Percentiles rank a stretch among this genome's conserved stretches.
These are phyloP conservation scores for Onygena corvina DNA, from an alignment of 2,329 filamentous ascomycete genomes.

Conservation along the genomic window DNA sequence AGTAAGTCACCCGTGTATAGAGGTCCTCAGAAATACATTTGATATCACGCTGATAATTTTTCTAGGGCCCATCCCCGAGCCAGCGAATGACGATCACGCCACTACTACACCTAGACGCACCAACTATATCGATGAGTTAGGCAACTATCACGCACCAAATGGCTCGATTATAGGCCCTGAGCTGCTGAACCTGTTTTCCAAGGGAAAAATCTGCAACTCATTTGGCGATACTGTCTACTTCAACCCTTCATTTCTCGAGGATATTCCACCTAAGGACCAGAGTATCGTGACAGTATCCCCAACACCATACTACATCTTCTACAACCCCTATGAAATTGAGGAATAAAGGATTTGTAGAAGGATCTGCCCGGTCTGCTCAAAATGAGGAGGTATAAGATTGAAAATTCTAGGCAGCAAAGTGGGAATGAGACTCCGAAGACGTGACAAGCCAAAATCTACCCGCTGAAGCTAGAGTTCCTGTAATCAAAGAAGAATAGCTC, in stretches of 20 bases:
- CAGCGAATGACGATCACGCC: not conserved
- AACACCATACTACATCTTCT: conserved; percentile 2
- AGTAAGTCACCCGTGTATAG: not conserved
- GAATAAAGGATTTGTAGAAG: not conserved
- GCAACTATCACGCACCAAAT: conserved; percentile 13
- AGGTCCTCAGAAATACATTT: not conserved
- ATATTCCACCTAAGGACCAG: conserved; percentile 18
- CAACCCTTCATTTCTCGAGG: conserved; percentile 18
- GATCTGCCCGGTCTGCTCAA: not conserved
- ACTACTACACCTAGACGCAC: not conserved
- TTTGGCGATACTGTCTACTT: conserved; percentile 19
- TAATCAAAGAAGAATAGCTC: too few relatives aligned
- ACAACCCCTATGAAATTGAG: not conserved
- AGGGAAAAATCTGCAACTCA: conserved; percentile 13
- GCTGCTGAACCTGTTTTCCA: conserved; percentile 8
- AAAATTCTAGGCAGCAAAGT: not conserved
- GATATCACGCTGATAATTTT: not conserved
- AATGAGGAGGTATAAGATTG: not conserved
- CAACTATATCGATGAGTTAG: conserved; percentile 1
- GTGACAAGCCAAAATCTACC: too few relatives aligned
- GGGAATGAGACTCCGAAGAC: too few relatives aligned
- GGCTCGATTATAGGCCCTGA: conserved; percentile 8
- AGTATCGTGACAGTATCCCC: not conserved
- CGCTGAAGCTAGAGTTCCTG: too few relatives aligned
- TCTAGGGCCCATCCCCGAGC: not conserved